Evolutionary conservation across 805 yeast species (phyloP), one percentile per base, ranked within the genome.

Genomic region (Candida dendrica): DNA sequence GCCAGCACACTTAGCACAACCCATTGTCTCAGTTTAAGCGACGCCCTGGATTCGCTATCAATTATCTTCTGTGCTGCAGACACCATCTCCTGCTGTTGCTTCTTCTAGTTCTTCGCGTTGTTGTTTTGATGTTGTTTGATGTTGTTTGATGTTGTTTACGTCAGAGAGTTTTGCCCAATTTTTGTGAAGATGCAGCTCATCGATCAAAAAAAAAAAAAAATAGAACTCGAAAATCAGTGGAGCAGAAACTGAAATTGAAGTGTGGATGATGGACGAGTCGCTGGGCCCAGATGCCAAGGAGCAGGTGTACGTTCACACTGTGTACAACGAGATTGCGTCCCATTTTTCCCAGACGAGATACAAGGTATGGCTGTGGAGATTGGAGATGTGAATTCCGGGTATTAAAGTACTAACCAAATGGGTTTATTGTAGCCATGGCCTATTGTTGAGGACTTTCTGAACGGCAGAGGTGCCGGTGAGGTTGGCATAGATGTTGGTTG

Each of bases 401-500:
- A n/a, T n/a, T n/a, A n/a, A n/a, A n/a, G n/a, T n/a, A n/a, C n/a
- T n/a, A n/a, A n/a, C n/a, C n/a, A n/a, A 11, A 7, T 13, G 24
- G 6, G 8, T 22, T 22, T 6, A 31, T 38, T 34, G 31, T n/a
- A 69, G 66, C 97, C 98, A 22, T 93, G 98, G 98, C 98, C 98
- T 7, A 79, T 89, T 17, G 98, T 93, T 20, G 86, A 85, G 40
- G 61, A 71, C 45, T 93, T 84, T 56, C 63, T 93, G 36, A 56
- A 51, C 10, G 50, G 61, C 1, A 74, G 76, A 51, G 45, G 58
- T 0, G 64, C 65, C 6, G 83, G 87, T 35, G 64, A 81, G 1
- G 47, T 91, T 1, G 98, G 98, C 1, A 69, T 89, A 24, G 98
- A 93, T 64, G 87, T 91, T 17, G 98, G 98, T 0, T 91, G 98